Conservation (phyloP, 192 early-diverging fungal species). For the Fimicolochytrium jonesii region DNA sequence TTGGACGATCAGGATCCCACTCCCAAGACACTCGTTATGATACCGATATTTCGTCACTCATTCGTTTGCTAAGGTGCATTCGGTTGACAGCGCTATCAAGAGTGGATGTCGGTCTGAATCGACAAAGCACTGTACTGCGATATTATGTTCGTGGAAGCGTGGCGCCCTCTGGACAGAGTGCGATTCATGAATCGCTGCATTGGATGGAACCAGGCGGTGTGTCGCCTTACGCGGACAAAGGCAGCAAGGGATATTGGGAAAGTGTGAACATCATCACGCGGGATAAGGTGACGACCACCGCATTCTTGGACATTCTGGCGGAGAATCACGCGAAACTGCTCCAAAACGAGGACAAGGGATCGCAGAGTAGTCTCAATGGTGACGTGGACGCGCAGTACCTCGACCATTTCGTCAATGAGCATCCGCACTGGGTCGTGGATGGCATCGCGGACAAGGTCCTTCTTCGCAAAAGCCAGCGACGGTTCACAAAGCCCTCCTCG, state of each 20-base stretch:
- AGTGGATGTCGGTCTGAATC: conserved; percentile 49
- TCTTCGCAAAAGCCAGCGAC: too few relatives aligned
- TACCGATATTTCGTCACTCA: conserved; percentile 24
- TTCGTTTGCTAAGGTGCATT: conserved; percentile 32
- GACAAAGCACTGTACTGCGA: conserved; percentile 43
- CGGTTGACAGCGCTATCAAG: conserved; percentile 28
- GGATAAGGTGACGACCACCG: conserved; percentile 27
- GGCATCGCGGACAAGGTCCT: conserved; percentile 29
- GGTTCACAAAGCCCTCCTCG: too few relatives aligned
- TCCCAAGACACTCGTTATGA: conserved; percentile 31
- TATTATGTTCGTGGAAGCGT: conserved; percentile 22
- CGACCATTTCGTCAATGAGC: conserved; percentile 44
- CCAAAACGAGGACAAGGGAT: too few relatives aligned
- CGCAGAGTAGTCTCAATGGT: too few relatives aligned
- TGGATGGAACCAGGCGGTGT: conserved; percentile 8
- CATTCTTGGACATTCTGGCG: conserved; percentile 27
- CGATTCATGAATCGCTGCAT: neutral
- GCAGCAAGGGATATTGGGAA: conserved; percentile 20
- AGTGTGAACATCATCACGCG: conserved; percentile 31
- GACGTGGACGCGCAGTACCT: conserved; percentile 5
- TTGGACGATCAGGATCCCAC: conserved; percentile 6
- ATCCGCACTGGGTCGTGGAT: conserved; percentile 35
- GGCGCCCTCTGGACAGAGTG: neutral
- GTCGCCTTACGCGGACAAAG: neutral
- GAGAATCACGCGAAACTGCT: too few relatives aligned